phyloP scores from a whole-genome alignment of 2,329 filamentous ascomycete species.

The Phaeosphaeriaceae sp. region DNA sequence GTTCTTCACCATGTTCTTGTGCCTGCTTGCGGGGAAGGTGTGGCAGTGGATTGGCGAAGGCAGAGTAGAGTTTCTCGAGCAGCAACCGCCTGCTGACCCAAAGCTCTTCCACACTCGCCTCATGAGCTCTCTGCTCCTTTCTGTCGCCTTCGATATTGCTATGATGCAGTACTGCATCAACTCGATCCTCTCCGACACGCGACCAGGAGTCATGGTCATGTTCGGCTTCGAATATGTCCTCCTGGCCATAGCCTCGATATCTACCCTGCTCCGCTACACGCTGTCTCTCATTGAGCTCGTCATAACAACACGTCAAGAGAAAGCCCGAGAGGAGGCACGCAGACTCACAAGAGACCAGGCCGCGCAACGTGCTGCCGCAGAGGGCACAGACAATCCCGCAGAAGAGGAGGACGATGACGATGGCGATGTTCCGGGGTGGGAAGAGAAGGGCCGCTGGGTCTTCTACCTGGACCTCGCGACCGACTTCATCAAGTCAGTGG shows the following conservation, averaged over 20 bases:
- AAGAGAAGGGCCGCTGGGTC: constrained; percentile 91
- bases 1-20: constrained; percentile 96
- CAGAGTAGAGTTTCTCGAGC: constrained; percentile 90
- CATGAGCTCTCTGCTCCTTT: constrained; percentile 77
- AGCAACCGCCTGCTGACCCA: constrained; percentile 90
- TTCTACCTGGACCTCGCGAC: constrained; percentile 86
- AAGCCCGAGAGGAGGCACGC: constrained; percentile 59
- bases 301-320: constrained; percentile 77
- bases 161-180: constrained; percentile 83
- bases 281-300: constrained; percentile 79
- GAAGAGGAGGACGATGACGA: constrained; percentile 81
- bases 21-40: constrained; percentile 89
- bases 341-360: constrained; percentile 67
- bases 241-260: constrained; percentile 77
- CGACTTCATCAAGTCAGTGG: constrained; percentile 87
- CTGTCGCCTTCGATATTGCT: constrained; percentile 78
- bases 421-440: constrained; percentile 94
- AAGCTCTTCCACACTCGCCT: constrained; percentile 86
- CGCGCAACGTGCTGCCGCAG: constrained; percentile 61
- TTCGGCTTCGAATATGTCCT: constrained; percentile 98
- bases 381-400: constrained; percentile 47
- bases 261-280: constrained; percentile 79
- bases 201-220: constrained; percentile 99
- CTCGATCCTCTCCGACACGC: constrained; percentile 83
- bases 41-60: constrained; percentile 99